phyloP scores from a whole-genome alignment of 306 rosid species.

The Spatholobus suberectus region DNA sequence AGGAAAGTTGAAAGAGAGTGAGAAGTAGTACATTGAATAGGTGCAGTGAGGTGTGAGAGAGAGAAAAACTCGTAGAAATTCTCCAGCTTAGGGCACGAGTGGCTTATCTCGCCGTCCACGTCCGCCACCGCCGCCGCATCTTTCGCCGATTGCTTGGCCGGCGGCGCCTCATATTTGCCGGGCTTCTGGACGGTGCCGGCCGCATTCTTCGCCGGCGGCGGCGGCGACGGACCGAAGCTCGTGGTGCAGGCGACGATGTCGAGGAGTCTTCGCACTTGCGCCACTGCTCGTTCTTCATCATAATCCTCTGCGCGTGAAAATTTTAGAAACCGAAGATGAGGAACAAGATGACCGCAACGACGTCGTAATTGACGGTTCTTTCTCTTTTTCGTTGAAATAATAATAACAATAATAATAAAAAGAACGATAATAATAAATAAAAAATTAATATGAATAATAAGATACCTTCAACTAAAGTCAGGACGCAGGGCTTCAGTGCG shows the following conservation, averaged over 20 bases:
- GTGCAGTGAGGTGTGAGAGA: slow-evolving; percentile 85
- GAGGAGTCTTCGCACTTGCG: slow-evolving; percentile 79
- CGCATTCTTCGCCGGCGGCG: slow-evolving; percentile 36
- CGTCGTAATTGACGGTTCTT: slow-evolving; percentile 24
- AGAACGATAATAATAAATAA: background rate
- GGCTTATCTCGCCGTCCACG: slow-evolving; percentile 71
- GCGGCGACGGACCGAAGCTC: slow-evolving; percentile 68
- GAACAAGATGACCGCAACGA: slow-evolving; percentile 30
- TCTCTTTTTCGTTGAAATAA: background rate
- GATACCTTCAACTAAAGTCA: slow-evolving; percentile 86
- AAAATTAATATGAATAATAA: no score
- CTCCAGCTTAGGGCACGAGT: slow-evolving; percentile 81
- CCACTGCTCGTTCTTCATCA: slow-evolving; percentile 71
- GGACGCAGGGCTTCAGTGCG: slow-evolving; percentile 88
- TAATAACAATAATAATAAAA: no score
- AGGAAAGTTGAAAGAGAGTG: background rate
- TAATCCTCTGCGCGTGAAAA: slow-evolving; percentile 71
- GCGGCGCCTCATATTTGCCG: slow-evolving; percentile 45
- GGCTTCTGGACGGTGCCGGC: slow-evolving; percentile 43
- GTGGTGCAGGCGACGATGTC: slow-evolving; percentile 93
- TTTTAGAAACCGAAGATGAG: background rate
- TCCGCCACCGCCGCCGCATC: slow-evolving; percentile 58
- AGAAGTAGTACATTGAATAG: slow-evolving; percentile 70
- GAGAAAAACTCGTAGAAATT: slow-evolving; percentile 96
- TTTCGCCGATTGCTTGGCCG: no score